A percentile compares a stretch with the other conserved stretches of the same genome.
Conservation (phyloP, 768 basidiomycete genomes). For the Russula griseocarnosa region DNA sequence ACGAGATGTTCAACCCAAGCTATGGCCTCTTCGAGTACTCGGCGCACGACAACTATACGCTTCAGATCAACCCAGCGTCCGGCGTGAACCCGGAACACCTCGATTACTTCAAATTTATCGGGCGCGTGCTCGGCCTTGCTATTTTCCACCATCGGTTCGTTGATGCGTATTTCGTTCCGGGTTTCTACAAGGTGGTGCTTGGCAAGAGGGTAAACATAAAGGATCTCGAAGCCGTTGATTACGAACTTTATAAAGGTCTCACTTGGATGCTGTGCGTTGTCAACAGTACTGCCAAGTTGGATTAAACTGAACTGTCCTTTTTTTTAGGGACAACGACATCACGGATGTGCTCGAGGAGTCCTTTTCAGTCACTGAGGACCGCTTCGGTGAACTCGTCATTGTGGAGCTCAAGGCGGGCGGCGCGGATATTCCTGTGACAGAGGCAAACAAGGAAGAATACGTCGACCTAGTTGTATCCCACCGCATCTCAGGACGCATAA, state of each 20-base stretch:
- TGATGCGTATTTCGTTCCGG: conserved; percentile 74
- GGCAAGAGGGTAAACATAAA: conserved; percentile 54
- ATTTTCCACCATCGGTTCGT: conserved; percentile 77
- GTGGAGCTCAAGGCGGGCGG: conserved; percentile 65
- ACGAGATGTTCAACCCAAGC: conserved; percentile 78
- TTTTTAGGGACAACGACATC: conserved; percentile 64
- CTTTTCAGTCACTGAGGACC: conserved; percentile 66
- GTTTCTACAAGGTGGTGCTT: conserved; percentile 77
- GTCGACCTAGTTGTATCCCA: conserved; percentile 77
- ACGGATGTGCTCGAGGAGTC: conserved; percentile 71
- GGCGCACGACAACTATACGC: conserved; percentile 72
- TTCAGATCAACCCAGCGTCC: conserved; percentile 75
- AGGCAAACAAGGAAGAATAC: conserved; percentile 74
- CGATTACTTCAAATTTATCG: conserved; percentile 80
- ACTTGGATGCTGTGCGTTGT: conserved; percentile 68
- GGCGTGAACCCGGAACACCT: conserved; percentile 73
- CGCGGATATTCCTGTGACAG: conserved; percentile 57
- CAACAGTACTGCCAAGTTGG: conserved; percentile 2
- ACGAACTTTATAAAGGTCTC: conserved; percentile 63
- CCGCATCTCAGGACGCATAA: conserved; percentile 75
- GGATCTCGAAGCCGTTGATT: conserved; percentile 68
- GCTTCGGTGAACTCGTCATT: conserved; percentile 67
- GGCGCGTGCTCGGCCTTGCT: conserved; percentile 66
- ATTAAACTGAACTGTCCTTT: background rate
- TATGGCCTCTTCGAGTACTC: conserved; percentile 84